A percentile compares a stretch with the other conserved stretches of the same genome.
Evolutionary conservation across 2,329 filamentous ascomycete species (phyloP).

Genomic region (Polychaeton citri): DNA sequence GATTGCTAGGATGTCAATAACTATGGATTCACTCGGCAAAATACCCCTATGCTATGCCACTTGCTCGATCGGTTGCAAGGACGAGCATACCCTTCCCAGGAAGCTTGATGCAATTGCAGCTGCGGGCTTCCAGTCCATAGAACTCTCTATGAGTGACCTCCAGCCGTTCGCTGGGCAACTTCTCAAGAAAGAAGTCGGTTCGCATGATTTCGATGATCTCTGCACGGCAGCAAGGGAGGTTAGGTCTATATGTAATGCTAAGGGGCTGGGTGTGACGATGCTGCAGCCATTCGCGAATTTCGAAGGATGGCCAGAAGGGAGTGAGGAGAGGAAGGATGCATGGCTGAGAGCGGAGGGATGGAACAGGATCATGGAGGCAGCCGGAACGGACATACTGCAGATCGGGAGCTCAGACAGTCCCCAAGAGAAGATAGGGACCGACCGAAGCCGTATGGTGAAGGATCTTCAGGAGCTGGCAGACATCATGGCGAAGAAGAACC

Average conservation of each 20-base stretch:
- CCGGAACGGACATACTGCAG: slow-evolving; percentile 58
- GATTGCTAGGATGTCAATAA: no score
- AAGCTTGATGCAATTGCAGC: slow-evolving; percentile 50
- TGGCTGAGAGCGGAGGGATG: slow-evolving; percentile 52
- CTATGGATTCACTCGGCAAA: slow-evolving; percentile 13
- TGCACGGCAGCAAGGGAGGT: slow-evolving; percentile 42
- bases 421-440: slow-evolving; percentile 36
- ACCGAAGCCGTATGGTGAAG: slow-evolving; percentile 38
- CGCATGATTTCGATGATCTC: slow-evolving; percentile 48
- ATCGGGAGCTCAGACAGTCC: slow-evolving; percentile 52
- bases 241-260: slow-evolving; percentile 38
- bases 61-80: slow-evolving; percentile 39
- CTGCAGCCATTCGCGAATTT: slow-evolving; percentile 66
- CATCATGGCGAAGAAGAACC: slow-evolving; percentile 42
- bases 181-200: slow-evolving; percentile 34
- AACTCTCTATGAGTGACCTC: slow-evolving; percentile 64
- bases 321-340: slow-evolving; percentile 45
- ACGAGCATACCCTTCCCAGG: slow-evolving; percentile 40
- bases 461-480: slow-evolving; percentile 55
- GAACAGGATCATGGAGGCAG: slow-evolving; percentile 57
- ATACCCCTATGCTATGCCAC: slow-evolving; percentile 43
- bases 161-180: slow-evolving; percentile 45
- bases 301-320: slow-evolving; percentile 55
- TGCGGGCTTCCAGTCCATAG: slow-evolving; percentile 55
- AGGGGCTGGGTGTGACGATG: slow-evolving; percentile 51